A percentile compares a stretch with the other conserved stretches of the same genome.
Evolutionary conservation across 1,284 basidiomycete genomes (phyloP).

Genomic region (Anthracocystis setariae): DNA sequence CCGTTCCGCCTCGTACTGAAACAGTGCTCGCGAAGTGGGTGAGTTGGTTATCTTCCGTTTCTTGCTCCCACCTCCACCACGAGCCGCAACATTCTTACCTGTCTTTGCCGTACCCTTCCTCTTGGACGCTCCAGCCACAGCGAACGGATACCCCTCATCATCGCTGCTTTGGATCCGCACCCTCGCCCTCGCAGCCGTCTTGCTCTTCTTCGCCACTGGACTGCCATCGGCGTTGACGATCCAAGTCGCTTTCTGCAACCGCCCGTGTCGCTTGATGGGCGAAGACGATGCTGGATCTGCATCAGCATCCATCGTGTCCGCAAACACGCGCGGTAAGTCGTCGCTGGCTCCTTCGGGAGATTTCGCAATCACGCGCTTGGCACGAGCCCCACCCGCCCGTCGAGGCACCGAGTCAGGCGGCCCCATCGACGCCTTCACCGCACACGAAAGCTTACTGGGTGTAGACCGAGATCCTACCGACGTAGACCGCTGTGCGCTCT

Average conservation of each 20-base stretch:
- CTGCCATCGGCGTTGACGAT: slow-evolving; percentile 15
- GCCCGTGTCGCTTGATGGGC: slow-evolving; percentile 33
- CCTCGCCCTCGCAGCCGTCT: slow-evolving; percentile 1
- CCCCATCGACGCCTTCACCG: slow-evolving; percentile 36
- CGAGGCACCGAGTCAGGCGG: slow-evolving; percentile 43
- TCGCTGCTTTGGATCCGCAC: slow-evolving; percentile 14
- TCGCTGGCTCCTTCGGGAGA: slow-evolving; percentile 17
- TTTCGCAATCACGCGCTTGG: slow-evolving; percentile 22
- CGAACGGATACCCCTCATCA: slow-evolving; percentile 1
- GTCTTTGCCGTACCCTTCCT: slow-evolving; percentile 8
- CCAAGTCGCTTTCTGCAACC: slow-evolving; percentile 20
- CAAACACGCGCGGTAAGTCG: not conserved
- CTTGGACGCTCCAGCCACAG: not conserved
- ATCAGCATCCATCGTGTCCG: slow-evolving; percentile 7
- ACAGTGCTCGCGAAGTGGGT: slow-evolving; percentile 69
- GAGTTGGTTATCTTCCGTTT: slow-evolving; percentile 61
- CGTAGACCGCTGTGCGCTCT: not conserved
- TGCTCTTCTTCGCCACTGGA: slow-evolving; percentile 21
- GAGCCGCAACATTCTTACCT: slow-evolving; percentile 21
- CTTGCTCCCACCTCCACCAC: slow-evolving; percentile 8
- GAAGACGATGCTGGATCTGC: slow-evolving; percentile 24
- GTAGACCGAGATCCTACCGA: slow-evolving; percentile 3
- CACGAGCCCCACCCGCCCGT: slow-evolving; percentile 16
- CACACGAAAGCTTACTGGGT: slow-evolving; percentile 12
- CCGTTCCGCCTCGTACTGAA: slow-evolving; percentile 77